These are phyloP conservation scores for Fusarium vanettenii DNA, from an alignment of 2,329 filamentous ascomycete species.

Conservation along the genomic window DNA sequence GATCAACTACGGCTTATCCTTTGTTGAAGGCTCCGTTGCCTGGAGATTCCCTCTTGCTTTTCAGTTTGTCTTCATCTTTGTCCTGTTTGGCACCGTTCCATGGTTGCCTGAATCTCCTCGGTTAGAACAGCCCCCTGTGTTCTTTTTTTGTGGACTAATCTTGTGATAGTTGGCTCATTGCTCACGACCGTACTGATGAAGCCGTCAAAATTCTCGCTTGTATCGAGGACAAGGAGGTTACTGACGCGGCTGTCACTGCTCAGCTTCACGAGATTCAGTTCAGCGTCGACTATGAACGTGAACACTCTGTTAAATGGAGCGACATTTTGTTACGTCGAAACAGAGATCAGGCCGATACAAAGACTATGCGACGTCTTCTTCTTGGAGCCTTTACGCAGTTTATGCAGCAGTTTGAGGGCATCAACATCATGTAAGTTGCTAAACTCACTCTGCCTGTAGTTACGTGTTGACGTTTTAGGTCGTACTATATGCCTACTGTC, in stretches of 20 bases:
- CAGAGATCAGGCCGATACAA: constrained; percentile 16
- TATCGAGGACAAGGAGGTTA: constrained; percentile 7
- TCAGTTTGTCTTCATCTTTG: constrained; percentile 55
- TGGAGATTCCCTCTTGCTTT: constrained; percentile 59
- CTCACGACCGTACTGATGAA: constrained; percentile 9
- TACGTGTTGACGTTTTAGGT: not conserved
- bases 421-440: constrained; percentile 24
- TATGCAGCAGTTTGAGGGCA: constrained; percentile 41
- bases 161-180: constrained; percentile 18
- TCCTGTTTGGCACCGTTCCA: constrained; percentile 46
- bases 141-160: rapidly evolving
- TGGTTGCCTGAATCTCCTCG: constrained; percentile 35
- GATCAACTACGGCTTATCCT: constrained; percentile 54
- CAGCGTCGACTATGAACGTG: constrained; percentile 20
- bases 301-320: constrained; percentile 8
- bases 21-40: constrained; percentile 45
- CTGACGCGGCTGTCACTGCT: constrained; percentile 4
- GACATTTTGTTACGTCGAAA: constrained; percentile 2
- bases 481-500: constrained; percentile 56
- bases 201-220: constrained; percentile 21
- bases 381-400: constrained; percentile 57
- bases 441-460: not conserved
- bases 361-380: constrained; percentile 21
- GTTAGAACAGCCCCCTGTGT: no score
- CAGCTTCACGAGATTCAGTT: constrained; percentile 21